Base-by-base conservation (phyloP, 1,139 yeast species). In the Saccharomyces hybrid region DNA sequence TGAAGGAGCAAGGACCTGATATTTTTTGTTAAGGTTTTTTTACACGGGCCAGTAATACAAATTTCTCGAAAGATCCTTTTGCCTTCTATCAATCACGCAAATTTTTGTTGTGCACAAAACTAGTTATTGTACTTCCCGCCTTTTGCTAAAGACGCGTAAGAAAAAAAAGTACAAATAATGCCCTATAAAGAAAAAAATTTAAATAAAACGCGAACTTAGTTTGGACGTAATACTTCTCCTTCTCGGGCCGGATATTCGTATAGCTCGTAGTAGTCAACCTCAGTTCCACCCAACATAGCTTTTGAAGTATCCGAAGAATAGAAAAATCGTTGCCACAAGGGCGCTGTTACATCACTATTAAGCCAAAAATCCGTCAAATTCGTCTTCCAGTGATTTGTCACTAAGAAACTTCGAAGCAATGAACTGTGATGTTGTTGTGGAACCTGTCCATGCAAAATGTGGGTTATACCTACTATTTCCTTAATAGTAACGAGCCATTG, bases 341-440 rank as follows among this genome's bases (percentile, higher is more conserved):
- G 67, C 47, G 70, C 62, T 50, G 81, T 54, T 52, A 48, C 59
- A 52, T 75, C 75, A 48, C 84, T 81, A 30, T 84, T 72, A 44
- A 84, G 77, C 83, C 88, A 82, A 62, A 86, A 86, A 64, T 86
- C 91, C 30, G 76, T 67, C 76, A 83, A 78, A 61, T 86, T 86
- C 57, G 76, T 81, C 52, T 70, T 77, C 54, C 81, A 56, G 0
- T 75, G 44, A 20, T 38, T 38, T 11, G 44, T 14, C 25, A 38
- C 23, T 20, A 38, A 38, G 13, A 38, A 81, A 61, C 84, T 81
- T 14, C 80, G 75, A 5, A 82, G 81, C 14, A 79, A 23, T 20
- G 30, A 53, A 6, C 53, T 46, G 4, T 26, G 28, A 7, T 48
- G 23, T 14, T 50, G 25, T 4, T 55, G 48, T 30, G 49, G 23